Evolutionary conservation across 805 yeast genomes (phyloP), one percentile per base, ranked within the genome.

Genomic region (Candida methanosorbosa): DNA sequence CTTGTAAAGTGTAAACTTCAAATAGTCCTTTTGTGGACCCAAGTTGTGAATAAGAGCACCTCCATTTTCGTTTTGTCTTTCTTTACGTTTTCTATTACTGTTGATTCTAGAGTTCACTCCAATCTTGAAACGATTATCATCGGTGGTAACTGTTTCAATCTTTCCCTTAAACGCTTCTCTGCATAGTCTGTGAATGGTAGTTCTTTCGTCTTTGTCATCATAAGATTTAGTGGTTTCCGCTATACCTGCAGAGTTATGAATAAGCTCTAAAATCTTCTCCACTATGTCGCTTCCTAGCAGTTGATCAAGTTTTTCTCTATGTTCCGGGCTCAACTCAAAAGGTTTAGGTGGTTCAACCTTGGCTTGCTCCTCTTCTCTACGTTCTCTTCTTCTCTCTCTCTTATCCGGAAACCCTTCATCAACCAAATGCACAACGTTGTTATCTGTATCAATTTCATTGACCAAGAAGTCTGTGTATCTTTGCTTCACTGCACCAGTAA

Each of bases 391-490:
- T 47, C 66, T 63, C 46, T 64, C 75, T 57, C 66, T 69, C 58
- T 58, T 68, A 35, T 65, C 56, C 32, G 67, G 64, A 29, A 81
- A 62, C 4, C 97, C 96, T 35, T 75, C 72, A 49, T 88, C 95
- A 9, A 61, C 54, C 41, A 92, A 64, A 54, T 79, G 88, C 11
- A 88, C 71, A 2, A 87, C 95, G 2, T 72, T 59, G 1, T 84
- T 94, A 17, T 72, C 60, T 21, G 59, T 46, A 40, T 68, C 81
- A 37, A 92, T 81, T 57, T 92, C 99, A 57, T 87, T 85, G 30
- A 92, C 99, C 52, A 85, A 69, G 54, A 92, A 92, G 54, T 92
- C 99, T 11, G 95, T 80, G 58, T 87, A 88, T 41, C 96, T 66
- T 51, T 84, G 94, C 56, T 92, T 92, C 47, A 92, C 65, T 12